Evolutionary conservation across 257 asterid genomes (phyloP).

Genomic region (Ophiorrhiza pumila): DNA sequence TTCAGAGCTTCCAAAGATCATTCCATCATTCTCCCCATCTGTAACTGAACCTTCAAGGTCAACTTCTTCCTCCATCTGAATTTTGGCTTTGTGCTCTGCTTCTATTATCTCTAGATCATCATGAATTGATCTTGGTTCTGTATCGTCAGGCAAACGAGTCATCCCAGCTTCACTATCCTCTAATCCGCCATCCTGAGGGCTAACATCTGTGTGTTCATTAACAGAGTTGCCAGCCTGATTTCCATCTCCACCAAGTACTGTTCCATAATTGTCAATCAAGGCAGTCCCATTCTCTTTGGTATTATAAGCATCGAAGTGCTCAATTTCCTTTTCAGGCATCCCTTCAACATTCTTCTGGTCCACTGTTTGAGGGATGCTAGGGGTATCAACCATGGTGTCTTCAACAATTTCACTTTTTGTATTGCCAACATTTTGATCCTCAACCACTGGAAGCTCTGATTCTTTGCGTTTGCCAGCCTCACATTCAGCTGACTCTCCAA

Average conservation of each 20-base stretch:
- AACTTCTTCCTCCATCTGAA: constrained; percentile 41
- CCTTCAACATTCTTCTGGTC: constrained; percentile 17
- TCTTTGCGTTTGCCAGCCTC: constrained; percentile 26
- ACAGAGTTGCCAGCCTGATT: constrained; percentile 28
- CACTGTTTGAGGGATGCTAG: constrained; percentile 11
- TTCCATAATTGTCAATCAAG: constrained; percentile 21
- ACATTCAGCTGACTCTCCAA: constrained; percentile 32
- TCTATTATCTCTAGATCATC: constrained; percentile 37
- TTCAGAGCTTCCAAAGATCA: constrained; percentile 81
- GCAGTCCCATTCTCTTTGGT: constrained; percentile 31
- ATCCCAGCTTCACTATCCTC: constrained; percentile 20
- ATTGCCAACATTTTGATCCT: constrained; percentile 21
- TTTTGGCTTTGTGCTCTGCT: constrained; percentile 32
- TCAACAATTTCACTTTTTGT: constrained; percentile 25
- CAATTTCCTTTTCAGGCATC: constrained; percentile 24
- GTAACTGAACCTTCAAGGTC: constrained; percentile 47
- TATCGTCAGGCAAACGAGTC: constrained; percentile 11
- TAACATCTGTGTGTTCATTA: constrained; percentile 18
- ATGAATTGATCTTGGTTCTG: constrained; percentile 13
- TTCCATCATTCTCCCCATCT: constrained; percentile 68
- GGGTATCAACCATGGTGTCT: constrained; percentile 27
- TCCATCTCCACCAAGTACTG: constrained; percentile 18
- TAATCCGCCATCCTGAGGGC: constrained; percentile 15
- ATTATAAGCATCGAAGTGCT: constrained; percentile 21
- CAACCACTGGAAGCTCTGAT: constrained; percentile 27